Base-by-base conservation (phyloP, 2,329 filamentous ascomycete species). In the Tolypocladium nubicola region DNA sequence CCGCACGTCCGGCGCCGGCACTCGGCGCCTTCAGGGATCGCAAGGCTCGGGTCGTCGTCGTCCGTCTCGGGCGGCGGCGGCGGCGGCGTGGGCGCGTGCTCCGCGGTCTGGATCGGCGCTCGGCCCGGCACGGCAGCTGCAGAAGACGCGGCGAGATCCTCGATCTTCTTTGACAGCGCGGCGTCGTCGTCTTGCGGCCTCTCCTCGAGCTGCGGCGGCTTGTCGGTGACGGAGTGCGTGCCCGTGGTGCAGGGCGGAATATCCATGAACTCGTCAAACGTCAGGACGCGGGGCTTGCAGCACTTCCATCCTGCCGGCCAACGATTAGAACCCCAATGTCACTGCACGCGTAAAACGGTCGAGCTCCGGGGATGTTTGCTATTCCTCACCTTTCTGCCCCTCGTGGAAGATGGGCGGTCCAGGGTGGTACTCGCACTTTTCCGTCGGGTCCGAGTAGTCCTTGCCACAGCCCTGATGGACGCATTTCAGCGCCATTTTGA, bases 391-490 rank as follows among this genome's bases (percentile, higher is more conserved):
- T 85, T 99, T 97, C 76, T 97, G 93, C 60, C 94, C 94, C 76
- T 99, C 94, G 72, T 97, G 94, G 73, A 99, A 99, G 70, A 94
- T 81, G 52, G 94, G 94, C 62, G 92, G 90, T 57, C 92, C 92
- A 49, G 93, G 90, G 75, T 99, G 94, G 76, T 97, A 97, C 65
- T 84, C 76, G 76, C 94, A 99, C 64, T 86, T 81, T 72, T 96
- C 93, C 47, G 90, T 84, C 11, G 86, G 75, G 71, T 97, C 88
- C 53, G 86, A 85, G 73, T 90, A 97, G 62, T 79, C 74, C 80
- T 97, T 97, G 67, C 88, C 90, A 74, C 94, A 99, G 71, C 92
- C 91, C 74, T 96, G 92, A 77, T 97, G 94, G 58, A 97, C 90
- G 73, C 94, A 99, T 77, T 96, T 97, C 67, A 86, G 82, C 58